Evolutionary conservation across 371 early-diverging fungal genomes (phyloP), one percentile per base, ranked within the genome.

Genomic region (Batkoa obscura): DNA sequence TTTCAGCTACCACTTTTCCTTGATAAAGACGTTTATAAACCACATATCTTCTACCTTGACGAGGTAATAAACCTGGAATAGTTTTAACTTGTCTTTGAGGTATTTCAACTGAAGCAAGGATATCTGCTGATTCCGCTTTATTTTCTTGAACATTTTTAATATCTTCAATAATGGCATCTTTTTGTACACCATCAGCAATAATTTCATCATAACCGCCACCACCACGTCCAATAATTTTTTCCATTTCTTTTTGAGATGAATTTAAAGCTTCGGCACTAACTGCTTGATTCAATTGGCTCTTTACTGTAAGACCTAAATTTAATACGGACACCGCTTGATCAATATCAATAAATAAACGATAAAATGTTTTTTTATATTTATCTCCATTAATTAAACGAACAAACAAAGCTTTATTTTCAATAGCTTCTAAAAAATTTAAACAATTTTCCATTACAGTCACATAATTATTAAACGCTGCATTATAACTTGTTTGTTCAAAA

Each of bases 351-450:
- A 53, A 53, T 3, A 53, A 31, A 5, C 37, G 35, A 23, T 53
- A 53, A 23, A 53, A 53, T 9, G 53, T 53, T 34, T 53, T 53
- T 38, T 53, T 53, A 41, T 53, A 53, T 15, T 53, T 36, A 15
- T 53, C 53, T 8, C 53, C 53, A 41, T 53, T 53, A 31, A 53
- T 38, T 15, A 53, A 31, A 9, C 53, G 35, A 35, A 38, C 35
- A 53, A 53, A 53, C 15, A 53, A 15, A 12, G 53, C 35, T 31
- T 53, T 53, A 10, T n/a, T 35, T 15, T 53, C 53, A 30, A 37
- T 37, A 30, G 35, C 38, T 41, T 38, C 23, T 15, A 53, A 35
- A 34, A 53, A 53, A 37, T 39, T 34, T 8, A 34, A 15, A 10
- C 53, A 53, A 4, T 8, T 37, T 13, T 53, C 53, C 39, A 53